Evolutionary conservation across 2,329 filamentous ascomycete species (phyloP), one percentile per base, ranked within the genome.

Genomic region (Paramyrothecium roridum): DNA sequence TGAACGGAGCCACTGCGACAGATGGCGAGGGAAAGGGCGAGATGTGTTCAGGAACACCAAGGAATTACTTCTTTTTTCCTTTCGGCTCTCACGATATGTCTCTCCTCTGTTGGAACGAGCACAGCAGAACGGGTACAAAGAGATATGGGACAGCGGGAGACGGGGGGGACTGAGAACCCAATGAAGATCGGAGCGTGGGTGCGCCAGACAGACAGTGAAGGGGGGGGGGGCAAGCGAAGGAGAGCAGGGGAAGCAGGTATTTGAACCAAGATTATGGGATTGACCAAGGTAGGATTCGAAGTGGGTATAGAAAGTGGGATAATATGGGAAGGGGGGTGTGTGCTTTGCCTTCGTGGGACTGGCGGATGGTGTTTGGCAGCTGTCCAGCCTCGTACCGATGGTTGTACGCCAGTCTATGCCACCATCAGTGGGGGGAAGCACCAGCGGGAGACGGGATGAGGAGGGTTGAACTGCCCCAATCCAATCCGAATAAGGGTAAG

Each of bases 191-290:
- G 61, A 59, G 59, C 60, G 61, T 61, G 61, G 61, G 63, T 65
- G 63, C 63, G 63, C 63, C 59, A 61, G 59, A 61, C 52, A 45
- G 57, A 62, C 58, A 64, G 68, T 61, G 61, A 62, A 59, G 65
- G 60, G 26, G 26, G 61, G 62, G 68, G 68, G 67, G 63, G 63
- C 57, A 61, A 59, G 63, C 64, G 61, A 63, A 63, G 61, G 59
- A 59, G 56, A 63, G 56, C 64, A 66, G 66, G 66, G 26, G 68
- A 66, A 67, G 56, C 59, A 67, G 61, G 61, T 69, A 68, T 68
- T 71, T 69, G 69, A 70, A 62, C 67, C 61, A 63, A 65, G 60
- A 66, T 62, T 62, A 68, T 64, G 67, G 66, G 60, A 63, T 65
- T 63, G 57, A 62, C 58, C 63, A 60, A 62, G 65, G 69, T 68